Percentiles rank a stretch among this genome's conserved stretches.
phyloP scores from a whole-genome alignment of 225 moss, liverwort and hornwort genomes.

The Physcomitrellopsis africana region DNA sequence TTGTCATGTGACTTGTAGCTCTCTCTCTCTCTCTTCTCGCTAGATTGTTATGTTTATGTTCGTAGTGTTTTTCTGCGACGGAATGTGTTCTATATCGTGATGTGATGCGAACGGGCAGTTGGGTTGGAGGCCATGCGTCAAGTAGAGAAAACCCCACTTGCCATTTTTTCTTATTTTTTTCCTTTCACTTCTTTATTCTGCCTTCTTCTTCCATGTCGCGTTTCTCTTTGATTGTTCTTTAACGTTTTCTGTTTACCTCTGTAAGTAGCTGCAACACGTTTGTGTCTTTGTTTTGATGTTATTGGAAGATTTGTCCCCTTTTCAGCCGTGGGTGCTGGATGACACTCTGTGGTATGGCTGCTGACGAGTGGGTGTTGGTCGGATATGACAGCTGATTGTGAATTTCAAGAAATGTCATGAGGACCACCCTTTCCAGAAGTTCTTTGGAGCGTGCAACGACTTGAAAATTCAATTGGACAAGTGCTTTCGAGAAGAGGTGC shows the following conservation, averaged over 20 bases:
- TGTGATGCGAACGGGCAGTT: background rate
- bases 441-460: conserved; percentile 90
- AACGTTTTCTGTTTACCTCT: too few species aligned
- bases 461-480: conserved; percentile 81
- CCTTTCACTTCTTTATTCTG: background rate
- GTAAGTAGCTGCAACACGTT: background rate
- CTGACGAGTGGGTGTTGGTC: conserved; percentile 20
- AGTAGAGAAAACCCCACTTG: too few species aligned
- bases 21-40: too few species aligned
- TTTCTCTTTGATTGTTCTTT: too few species aligned
- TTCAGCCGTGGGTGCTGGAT: background rate
- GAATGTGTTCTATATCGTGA: background rate
- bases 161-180: background rate
- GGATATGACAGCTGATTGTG: conserved; percentile 69
- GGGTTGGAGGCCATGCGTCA: conserved; percentile 11
- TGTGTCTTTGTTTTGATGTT: background rate
- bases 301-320: too few species aligned
- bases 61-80: background rate
- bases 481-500: conserved; percentile 90
- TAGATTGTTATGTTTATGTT: too few species aligned
- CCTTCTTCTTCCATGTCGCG: background rate
- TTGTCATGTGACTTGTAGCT: background rate
- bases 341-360: background rate
- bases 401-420: conserved; percentile 94
- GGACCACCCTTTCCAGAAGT: conserved; percentile 85